Evolutionary conservation across 805 yeast species (phyloP).

Genomic region (Candida nonsorbophila): DNA sequence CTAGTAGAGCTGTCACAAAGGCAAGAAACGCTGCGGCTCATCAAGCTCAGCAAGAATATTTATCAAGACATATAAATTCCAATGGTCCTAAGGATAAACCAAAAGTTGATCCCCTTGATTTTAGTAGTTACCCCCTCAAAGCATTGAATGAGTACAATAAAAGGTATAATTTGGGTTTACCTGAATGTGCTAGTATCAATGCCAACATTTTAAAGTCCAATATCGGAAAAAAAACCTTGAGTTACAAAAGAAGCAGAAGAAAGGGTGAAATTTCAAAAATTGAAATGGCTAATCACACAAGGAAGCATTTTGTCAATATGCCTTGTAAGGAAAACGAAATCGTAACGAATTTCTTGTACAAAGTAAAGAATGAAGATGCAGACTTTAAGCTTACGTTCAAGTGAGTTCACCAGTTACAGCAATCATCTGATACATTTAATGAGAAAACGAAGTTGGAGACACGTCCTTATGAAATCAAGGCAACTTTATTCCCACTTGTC

Average conservation of each 20-base stretch:
- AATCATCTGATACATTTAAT: no score
- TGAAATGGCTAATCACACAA: constrained; percentile 51
- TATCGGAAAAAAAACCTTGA: constrained; percentile 64
- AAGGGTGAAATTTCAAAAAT: constrained; percentile 46
- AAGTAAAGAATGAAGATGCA: constrained; percentile 64
- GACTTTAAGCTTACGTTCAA: constrained; percentile 39
- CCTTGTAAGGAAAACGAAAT: constrained; percentile 77
- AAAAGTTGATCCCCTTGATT: constrained; percentile 59
- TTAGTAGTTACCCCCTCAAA: constrained; percentile 54
- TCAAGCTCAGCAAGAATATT: constrained; percentile 64
- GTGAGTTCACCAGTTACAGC: no score
- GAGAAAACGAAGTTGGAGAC: no score
- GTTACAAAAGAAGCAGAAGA: constrained; percentile 22
- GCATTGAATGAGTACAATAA: constrained; percentile 68
- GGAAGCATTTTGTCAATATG: constrained; percentile 58
- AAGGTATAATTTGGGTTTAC: constrained; percentile 50
- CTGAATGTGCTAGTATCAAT: constrained; percentile 57
- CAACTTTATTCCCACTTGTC: no score
- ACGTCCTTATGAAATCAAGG: no score
- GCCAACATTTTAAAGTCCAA: constrained; percentile 69
- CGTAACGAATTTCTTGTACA: constrained; percentile 82
- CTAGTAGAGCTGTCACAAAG: constrained; percentile 45
- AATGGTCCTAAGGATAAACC: constrained; percentile 64
- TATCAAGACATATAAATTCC: constrained; percentile 64
- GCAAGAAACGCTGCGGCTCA: constrained; percentile 48